These are phyloP conservation scores for Helotiales sp. DNA, from an alignment of 2,329 filamentous ascomycete species.

Conservation along the genomic window DNA sequence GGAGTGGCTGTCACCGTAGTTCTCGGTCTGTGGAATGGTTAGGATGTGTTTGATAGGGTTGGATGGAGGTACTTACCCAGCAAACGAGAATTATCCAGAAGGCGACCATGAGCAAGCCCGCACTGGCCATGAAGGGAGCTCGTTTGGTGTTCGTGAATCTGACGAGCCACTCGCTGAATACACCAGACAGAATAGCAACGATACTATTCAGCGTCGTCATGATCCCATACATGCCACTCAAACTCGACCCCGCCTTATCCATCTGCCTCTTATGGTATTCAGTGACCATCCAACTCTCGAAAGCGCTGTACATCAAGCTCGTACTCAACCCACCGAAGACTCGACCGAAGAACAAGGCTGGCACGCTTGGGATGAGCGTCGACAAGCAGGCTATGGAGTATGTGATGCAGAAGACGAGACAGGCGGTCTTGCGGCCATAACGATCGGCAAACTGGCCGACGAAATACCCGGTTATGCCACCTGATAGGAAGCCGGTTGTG, in stretches of 20 bases:
- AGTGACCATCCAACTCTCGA: slow-evolving; percentile 66
- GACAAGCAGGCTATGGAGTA: slow-evolving; percentile 59
- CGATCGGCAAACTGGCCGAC: slow-evolving; percentile 42
- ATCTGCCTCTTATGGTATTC: slow-evolving; percentile 57
- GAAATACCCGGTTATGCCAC: slow-evolving; percentile 42
- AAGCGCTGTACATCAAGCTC: slow-evolving; percentile 62
- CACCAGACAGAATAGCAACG: slow-evolving; percentile 58
- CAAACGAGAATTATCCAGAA: slow-evolving; percentile 52
- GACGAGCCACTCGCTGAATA: slow-evolving; percentile 59
- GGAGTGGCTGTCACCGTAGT: slow-evolving; percentile 49
- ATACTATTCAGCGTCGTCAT: slow-evolving; percentile 59
- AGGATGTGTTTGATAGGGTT: background rate
- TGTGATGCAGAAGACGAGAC: slow-evolving; percentile 58
- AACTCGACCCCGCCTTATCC: slow-evolving; percentile 48
- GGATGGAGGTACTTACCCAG: slow-evolving; percentile 49
- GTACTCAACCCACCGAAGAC: slow-evolving; percentile 60
- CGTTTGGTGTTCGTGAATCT: slow-evolving; percentile 52
- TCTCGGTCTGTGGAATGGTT: slow-evolving; percentile 50
- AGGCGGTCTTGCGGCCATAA: slow-evolving; percentile 52
- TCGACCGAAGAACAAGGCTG: slow-evolving; percentile 57
- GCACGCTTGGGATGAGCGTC: slow-evolving; percentile 51
- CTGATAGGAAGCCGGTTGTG: slow-evolving; percentile 42
- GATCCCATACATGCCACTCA: slow-evolving; percentile 58
- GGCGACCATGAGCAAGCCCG: slow-evolving; percentile 48
- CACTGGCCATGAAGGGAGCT: slow-evolving; percentile 57